A percentile compares a stretch with the other conserved stretches of the same genome.
These are phyloP conservation scores for Metschnikowia corniflorae DNA, from an alignment of 805 yeast species.

Conservation along the genomic window DNA sequence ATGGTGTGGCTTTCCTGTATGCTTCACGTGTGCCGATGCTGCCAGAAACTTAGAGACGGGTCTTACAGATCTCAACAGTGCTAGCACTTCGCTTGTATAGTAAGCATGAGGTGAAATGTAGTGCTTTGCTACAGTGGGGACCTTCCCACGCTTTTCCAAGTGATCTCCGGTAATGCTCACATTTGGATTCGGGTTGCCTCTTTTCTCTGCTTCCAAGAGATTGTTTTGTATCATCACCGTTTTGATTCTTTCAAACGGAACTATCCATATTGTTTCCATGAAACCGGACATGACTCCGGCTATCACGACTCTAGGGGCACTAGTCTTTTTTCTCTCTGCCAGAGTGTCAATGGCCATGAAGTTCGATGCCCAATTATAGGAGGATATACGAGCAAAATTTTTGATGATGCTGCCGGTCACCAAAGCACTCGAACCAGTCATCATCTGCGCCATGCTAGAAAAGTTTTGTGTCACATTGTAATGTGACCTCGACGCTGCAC, in stretches of 20 bases:
- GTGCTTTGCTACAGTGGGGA: conserved; percentile 25
- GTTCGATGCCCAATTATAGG: conserved; percentile 71
- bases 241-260: conserved; percentile 88
- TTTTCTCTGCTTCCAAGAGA: conserved; percentile 22
- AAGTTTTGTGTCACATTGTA: conserved; percentile 32
- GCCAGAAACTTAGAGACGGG: conserved; percentile 23
- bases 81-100: conserved; percentile 32
- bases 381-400: conserved; percentile 66
- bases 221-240: conserved; percentile 75
- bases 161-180: conserved; percentile 29
- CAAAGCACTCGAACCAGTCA: conserved; percentile 69
- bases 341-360: conserved; percentile 51
- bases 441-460: conserved; percentile 33
- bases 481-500: conserved; percentile 35
- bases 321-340: conserved; percentile 50
- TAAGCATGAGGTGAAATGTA: conserved; percentile 43
- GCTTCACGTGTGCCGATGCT: conserved; percentile 3
- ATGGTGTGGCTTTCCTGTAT: conserved; percentile 11
- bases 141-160: conserved; percentile 22
- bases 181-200: conserved; percentile 18
- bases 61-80: conserved; percentile 24
- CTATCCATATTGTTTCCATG: conserved; percentile 74
- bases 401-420: conserved; percentile 72
- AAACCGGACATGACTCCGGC: conserved; percentile 86
- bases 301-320: conserved; percentile 76